These are phyloP conservation scores for Aspergillus tubingensis DNA, from an alignment of 2,329 filamentous ascomycete genomes.

Conservation along the genomic window DNA sequence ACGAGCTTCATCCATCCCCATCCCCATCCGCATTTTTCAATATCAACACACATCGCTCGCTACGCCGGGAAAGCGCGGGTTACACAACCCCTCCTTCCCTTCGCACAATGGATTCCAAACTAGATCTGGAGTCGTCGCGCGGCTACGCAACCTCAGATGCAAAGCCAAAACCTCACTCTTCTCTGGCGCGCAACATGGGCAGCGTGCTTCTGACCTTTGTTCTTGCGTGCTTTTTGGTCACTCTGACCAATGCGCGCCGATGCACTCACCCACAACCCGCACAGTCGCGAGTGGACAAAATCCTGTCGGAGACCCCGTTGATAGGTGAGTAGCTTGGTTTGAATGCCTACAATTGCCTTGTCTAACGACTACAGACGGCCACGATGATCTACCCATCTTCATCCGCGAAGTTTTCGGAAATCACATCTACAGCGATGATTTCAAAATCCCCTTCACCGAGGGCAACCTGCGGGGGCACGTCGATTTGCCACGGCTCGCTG, in stretches of 20 bases:
- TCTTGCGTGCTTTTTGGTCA: conserved; percentile 11
- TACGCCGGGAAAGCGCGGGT: neutral
- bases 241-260: conserved; percentile 7
- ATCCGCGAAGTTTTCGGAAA: conserved; percentile 70
- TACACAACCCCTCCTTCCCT: neutral
- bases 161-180: neutral
- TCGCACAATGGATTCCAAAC: neutral
- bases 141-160: neutral
- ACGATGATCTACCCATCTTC: conserved; percentile 81
- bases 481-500: conserved; percentile 72
- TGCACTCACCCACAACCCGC: conserved; percentile 23
- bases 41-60: neutral
- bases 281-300: conserved; percentile 45
- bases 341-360: too few relatives aligned
- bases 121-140: neutral
- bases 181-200: conserved; percentile 2
- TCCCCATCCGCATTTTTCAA: neutral
- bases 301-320: conserved; percentile 50
- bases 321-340: conserved; percentile 42
- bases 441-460: conserved; percentile 63
- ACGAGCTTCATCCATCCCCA: neutral
- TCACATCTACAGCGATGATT: conserved; percentile 66
- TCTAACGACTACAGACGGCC: conserved; percentile 65
- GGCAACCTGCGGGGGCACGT: conserved; percentile 71
- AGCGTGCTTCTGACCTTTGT: conserved; percentile 5